Evolutionary conservation across 805 yeast genomes (phyloP).

Genomic region (Ogataea nonfermentans): DNA sequence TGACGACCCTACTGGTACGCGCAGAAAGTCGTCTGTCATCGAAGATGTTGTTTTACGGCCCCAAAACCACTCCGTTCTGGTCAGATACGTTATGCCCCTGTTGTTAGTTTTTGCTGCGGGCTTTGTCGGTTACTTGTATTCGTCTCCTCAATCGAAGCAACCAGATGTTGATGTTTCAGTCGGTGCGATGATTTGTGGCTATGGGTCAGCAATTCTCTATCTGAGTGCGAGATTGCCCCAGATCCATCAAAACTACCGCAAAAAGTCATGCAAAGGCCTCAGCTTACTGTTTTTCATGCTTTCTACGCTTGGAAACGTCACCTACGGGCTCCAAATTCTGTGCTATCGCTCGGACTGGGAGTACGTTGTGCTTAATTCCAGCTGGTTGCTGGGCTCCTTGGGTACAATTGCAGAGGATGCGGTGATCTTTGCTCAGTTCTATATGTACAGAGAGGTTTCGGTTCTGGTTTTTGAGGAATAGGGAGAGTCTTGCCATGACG

Average conservation of each 20-base stretch:
- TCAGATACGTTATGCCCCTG: conserved; percentile 56
- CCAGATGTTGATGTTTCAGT: conserved; percentile 33
- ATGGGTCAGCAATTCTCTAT: conserved; percentile 64
- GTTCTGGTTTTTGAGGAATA: neutral
- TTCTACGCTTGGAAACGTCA: conserved; percentile 70
- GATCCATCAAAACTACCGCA: conserved; percentile 70
- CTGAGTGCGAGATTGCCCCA: conserved; percentile 80
- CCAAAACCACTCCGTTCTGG: conserved; percentile 44
- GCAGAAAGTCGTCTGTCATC: conserved; percentile 49
- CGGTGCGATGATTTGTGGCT: conserved; percentile 70
- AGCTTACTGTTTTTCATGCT: conserved; percentile 76
- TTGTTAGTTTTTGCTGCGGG: conserved; percentile 64
- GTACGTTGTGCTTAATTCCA: conserved; percentile 59
- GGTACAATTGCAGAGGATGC: conserved; percentile 75
- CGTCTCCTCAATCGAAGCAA: conserved; percentile 34
- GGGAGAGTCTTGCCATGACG: neutral
- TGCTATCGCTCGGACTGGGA: conserved; percentile 59
- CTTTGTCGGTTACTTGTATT: conserved; percentile 52
- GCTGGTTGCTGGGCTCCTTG: conserved; percentile 77
- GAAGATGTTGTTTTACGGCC: conserved; percentile 51
- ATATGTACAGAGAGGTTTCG: conserved; percentile 47
- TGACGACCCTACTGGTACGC: conserved; percentile 15
- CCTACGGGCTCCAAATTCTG: conserved; percentile 72
- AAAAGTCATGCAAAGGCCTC: conserved; percentile 83
- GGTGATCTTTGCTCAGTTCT: conserved; percentile 65